Evolutionary conservation across 1,284 basidiomycete genomes (phyloP).

Genomic region (Wolfiporia cocos): DNA sequence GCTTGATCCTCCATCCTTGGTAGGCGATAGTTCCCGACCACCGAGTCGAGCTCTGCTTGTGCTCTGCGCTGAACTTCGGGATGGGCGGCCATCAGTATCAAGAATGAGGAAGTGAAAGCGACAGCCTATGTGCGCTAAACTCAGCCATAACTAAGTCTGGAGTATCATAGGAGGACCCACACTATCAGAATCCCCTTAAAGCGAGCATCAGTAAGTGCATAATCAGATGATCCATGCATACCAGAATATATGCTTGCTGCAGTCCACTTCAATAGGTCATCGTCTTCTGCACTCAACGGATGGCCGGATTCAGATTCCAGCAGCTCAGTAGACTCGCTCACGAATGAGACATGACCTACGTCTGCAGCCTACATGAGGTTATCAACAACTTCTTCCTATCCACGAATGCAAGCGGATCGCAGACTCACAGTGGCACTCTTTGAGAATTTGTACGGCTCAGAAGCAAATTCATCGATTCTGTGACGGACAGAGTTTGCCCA

Average conservation of each 20-base stretch:
- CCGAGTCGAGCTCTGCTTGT: constrained; percentile 19
- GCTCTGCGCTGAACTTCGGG: constrained; percentile 26
- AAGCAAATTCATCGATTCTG: constrained; percentile 3
- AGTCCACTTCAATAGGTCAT: constrained; percentile 6
- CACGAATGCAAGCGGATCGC: not conserved
- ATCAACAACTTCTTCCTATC: not conserved
- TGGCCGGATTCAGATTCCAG: constrained; percentile 1
- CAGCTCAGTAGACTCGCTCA: not conserved
- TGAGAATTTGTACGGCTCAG: not conserved
- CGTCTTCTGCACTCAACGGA: not conserved
- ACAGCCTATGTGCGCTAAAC: not conserved
- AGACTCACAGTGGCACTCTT: constrained; percentile 2
- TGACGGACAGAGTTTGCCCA: constrained; percentile 4
- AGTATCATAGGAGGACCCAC: not conserved
- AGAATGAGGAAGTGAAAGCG: not conserved
- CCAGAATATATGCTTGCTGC: constrained; percentile 4
- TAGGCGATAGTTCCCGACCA: constrained; percentile 17
- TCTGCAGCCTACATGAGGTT: not conserved
- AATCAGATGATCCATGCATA: not conserved
- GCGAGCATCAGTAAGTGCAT: not conserved
- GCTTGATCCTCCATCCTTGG: constrained; percentile 19
- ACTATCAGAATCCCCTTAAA: constrained; percentile 1
- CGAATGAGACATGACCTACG: not conserved
- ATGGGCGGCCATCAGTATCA: constrained; percentile 24
- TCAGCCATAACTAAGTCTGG: not conserved